Percentiles rank a stretch among this genome's conserved stretches.
Conservation (phyloP, 148 eudicot species). For the Pharnaceum exiguum region DNA sequence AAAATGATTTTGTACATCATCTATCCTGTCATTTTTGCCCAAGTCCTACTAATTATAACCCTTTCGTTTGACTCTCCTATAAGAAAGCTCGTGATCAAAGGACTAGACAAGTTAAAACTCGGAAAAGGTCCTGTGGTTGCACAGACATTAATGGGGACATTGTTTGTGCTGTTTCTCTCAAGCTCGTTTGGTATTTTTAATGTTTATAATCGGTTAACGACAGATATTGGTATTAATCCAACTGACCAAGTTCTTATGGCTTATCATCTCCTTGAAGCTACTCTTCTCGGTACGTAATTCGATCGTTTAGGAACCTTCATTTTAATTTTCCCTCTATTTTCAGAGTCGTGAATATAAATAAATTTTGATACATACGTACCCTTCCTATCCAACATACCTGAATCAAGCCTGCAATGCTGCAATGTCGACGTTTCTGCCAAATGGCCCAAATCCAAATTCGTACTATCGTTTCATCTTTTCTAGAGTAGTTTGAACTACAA, state of each 20-base stretch:
- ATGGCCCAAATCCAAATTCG: no score
- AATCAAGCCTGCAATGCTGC: no score
- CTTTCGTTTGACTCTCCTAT: conserved; percentile 51
- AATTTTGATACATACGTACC: no score
- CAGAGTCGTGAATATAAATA: no score
- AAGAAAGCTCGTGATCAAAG: conserved; percentile 30
- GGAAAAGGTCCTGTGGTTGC: conserved; percentile 54
- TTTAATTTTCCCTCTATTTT: not conserved
- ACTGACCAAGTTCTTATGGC: conserved; percentile 70
- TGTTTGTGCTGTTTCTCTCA: conserved; percentile 36
- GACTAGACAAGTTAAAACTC: conserved; percentile 37
- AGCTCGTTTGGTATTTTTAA: conserved; percentile 30
- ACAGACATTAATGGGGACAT: conserved; percentile 38
- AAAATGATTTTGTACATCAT: conserved; percentile 41
- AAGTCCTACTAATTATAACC: conserved; percentile 34
- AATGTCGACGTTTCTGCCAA: no score
- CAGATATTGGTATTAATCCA: conserved; percentile 32
- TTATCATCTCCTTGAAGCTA: conserved; percentile 51
- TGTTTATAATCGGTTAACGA: conserved; percentile 27
- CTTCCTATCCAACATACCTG: no score
- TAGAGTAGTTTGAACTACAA: not conserved
- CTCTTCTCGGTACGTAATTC: conserved; percentile 42
- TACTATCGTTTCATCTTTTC: not conserved
- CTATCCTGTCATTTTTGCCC: conserved; percentile 34
- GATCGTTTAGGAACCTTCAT: not conserved